Percentiles rank a stretch among this genome's conserved stretches.
These are phyloP conservation scores for Penicillium maclennaniae DNA, from an alignment of 495 filamentous ascomycete genomes.

Conservation along the genomic window DNA sequence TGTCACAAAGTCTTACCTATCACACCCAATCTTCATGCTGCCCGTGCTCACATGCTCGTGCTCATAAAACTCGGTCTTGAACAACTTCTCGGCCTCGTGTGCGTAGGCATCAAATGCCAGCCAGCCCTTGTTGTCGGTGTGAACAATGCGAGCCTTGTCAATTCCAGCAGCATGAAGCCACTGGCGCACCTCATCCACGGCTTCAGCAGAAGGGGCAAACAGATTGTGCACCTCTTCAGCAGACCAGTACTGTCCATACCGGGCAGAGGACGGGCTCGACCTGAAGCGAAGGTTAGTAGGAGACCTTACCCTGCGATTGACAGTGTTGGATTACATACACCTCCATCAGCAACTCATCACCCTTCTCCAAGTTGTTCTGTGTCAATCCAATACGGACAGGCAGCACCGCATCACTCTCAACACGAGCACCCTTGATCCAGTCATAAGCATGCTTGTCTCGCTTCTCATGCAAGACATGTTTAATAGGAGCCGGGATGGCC, in stretches of 20 bases:
- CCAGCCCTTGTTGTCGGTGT: slow-evolving; percentile 52
- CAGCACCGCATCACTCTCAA: slow-evolving; percentile 24
- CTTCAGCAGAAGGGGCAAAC: slow-evolving; percentile 47
- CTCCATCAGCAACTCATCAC: slow-evolving; percentile 26
- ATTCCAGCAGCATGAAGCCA: slow-evolving; percentile 51
- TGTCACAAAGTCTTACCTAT: slow-evolving; percentile 26
- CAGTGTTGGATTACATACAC: slow-evolving; percentile 12
- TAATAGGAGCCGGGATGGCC: slow-evolving; percentile 31
- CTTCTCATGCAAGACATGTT: slow-evolving; percentile 42
- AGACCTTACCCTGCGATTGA: neutral
- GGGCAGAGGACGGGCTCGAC: slow-evolving; percentile 55
- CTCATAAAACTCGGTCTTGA: slow-evolving; percentile 56
- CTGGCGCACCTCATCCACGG: slow-evolving; percentile 41
- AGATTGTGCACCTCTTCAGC: slow-evolving; percentile 52
- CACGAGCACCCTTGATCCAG: slow-evolving; percentile 32
- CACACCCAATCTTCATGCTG: slow-evolving; percentile 47
- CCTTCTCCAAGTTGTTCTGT: slow-evolving; percentile 29
- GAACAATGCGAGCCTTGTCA: slow-evolving; percentile 38
- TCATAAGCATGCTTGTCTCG: slow-evolving; percentile 22
- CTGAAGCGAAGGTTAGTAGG: slow-evolving; percentile 42
- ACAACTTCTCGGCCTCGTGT: slow-evolving; percentile 52
- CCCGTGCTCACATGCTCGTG: slow-evolving; percentile 47
- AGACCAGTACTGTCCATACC: slow-evolving; percentile 62
- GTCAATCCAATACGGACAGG: slow-evolving; percentile 30
- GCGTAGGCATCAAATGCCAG: slow-evolving; percentile 54